Evolutionary conservation across 2,329 filamentous ascomycete species (phyloP), one percentile per base, ranked within the genome.

Genomic region (Lachnum nothofagi): DNA sequence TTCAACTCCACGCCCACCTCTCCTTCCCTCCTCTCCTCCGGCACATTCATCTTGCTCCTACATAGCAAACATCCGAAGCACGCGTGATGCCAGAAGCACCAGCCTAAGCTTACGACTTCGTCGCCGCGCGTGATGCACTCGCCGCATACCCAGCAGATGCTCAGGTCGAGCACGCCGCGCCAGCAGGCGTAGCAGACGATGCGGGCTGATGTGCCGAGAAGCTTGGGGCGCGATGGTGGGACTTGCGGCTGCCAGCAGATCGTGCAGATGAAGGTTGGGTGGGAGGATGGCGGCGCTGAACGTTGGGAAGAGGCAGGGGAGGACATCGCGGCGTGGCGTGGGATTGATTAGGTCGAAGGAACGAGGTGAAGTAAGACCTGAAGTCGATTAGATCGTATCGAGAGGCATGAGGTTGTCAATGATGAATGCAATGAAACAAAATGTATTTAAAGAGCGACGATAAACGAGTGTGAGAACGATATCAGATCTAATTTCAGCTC

Each of bases 11-110:
- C 68, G 7, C 61, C 56, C 51, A 34, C 48, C 19, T 23, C 39
- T 39, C 27, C 50, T 47, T 38, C 51, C 22, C 42, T 34, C 19
- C 39, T 17, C 17, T 9, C 44, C 2, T 24, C 17, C 42, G 35
- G 52, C 45, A 74, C 51, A 2, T 53, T 57, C 17, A 69, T 58
- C 2, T 68, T 67, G 48, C 63, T 70, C 16, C 76, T 74, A 49
- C 69, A 80, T 33, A 80, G 63, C 52, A 81, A 59, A 59, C 77
- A 81, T 14, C 77, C 76, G 61, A 78, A 81, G 60, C 76, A 81
- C 1, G 63, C 68, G 33, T 69, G 67, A 58, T 81, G 78, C 78
- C 77, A 81, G 59, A 81, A 81, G 57, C 76, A 79, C 77, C 74
- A 80, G 0, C 77, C 77, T n/a, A 80, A 67, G 54, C 76, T 79